Percentiles rank a stretch among this genome's conserved stretches.
phyloP scores from a whole-genome alignment of 768 basidiomycete species.

The Fomitopsis pulvina region DNA sequence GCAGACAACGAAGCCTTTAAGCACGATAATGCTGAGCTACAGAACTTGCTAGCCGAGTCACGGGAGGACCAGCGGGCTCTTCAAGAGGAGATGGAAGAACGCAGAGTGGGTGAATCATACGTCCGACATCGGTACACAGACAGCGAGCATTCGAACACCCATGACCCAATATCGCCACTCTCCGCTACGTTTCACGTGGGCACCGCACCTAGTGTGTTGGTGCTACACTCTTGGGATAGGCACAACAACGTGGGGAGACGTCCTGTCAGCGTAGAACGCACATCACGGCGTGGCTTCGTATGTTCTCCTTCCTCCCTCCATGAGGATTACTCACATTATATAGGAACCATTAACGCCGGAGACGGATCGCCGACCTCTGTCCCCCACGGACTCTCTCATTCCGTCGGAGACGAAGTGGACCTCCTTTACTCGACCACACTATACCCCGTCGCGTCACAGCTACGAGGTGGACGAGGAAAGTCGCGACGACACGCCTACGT shows the following conservation, averaged over 20 bases:
- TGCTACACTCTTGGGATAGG: constrained; percentile 15
- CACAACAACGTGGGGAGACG: constrained; percentile 19
- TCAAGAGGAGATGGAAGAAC: constrained; percentile 73
- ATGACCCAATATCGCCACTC: constrained; percentile 10
- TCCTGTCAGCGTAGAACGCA: constrained; percentile 29
- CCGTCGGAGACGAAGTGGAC: constrained; percentile 22
- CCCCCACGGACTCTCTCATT: constrained; percentile 31
- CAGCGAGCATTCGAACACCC: constrained; percentile 11
- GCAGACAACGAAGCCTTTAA: constrained; percentile 80
- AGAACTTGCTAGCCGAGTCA: constrained; percentile 63
- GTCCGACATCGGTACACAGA: constrained; percentile 16
- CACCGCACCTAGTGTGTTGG: constrained; percentile 15
- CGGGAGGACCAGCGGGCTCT: constrained; percentile 68
- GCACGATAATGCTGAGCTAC: constrained; percentile 75
- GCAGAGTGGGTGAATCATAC: constrained; percentile 37
- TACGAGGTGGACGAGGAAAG: constrained; percentile 44
- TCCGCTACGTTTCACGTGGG: constrained; percentile 21
- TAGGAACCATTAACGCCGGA: constrained; percentile 44
- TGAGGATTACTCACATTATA: constrained; percentile 5
- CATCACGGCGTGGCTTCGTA: constrained; percentile 26
- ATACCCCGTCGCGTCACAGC: constrained; percentile 15
- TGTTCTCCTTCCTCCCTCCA: constrained; percentile 9
- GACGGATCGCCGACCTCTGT: constrained; percentile 34
- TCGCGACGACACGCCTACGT: constrained; percentile 21
- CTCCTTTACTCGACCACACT: constrained; percentile 17